phyloP scores from a whole-genome alignment of 2,329 filamentous ascomycete species.

The Colletotrichum aenigma region DNA sequence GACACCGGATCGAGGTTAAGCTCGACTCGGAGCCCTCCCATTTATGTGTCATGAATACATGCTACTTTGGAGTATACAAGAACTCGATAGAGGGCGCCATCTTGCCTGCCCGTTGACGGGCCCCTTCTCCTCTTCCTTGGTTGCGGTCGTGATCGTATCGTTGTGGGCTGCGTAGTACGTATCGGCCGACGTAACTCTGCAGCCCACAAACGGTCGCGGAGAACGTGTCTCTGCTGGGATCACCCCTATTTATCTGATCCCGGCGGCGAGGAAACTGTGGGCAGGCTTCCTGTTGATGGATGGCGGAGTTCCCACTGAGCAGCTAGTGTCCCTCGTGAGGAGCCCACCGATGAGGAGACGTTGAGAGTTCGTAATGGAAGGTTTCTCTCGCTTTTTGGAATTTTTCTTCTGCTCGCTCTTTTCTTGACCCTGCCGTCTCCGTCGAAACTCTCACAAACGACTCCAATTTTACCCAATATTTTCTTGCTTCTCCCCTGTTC shows the following conservation, averaged over 20 bases:
- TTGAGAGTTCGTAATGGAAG: slow-evolving; percentile 10
- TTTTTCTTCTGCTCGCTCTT: neutral
- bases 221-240: slow-evolving; percentile 15
- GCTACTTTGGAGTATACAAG: neutral
- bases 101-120: neutral
- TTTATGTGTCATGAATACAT: neutral
- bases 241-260: neutral
- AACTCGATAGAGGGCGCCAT: neutral
- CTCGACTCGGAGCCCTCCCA: slow-evolving; percentile 13
- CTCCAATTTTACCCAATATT: slow-evolving; percentile 9
- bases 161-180: neutral
- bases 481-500: neutral
- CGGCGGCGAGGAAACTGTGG: neutral
- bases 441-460: neutral
- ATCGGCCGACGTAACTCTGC: neutral
- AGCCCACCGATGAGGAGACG: neutral
- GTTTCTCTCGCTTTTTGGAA: neutral
- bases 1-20: slow-evolving; percentile 5
- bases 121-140: neutral
- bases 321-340: neutral
- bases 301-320: neutral
- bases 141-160: neutral
- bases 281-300: neutral
- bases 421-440: neutral
- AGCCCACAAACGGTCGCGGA: slow-evolving; percentile 3